Conservation (phyloP, 441 rosid genomes). For the Pelargonium australe region DNA sequence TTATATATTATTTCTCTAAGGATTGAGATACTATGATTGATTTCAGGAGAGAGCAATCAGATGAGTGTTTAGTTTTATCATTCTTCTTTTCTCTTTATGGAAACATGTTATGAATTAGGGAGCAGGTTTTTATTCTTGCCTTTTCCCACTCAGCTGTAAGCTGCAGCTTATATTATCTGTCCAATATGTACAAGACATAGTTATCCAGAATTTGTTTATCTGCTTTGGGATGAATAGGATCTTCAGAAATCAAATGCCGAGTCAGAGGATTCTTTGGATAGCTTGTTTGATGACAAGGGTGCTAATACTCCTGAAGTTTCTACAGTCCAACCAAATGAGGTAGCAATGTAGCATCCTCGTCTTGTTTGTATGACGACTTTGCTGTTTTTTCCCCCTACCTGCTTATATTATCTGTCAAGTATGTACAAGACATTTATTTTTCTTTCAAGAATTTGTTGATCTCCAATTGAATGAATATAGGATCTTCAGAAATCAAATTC, state of each 20-base stretch:
- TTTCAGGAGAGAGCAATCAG: neutral
- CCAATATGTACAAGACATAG: neutral
- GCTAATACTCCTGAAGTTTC: conserved; percentile 26
- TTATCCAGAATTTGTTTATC: conserved; percentile 10
- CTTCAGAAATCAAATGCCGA: conserved; percentile 34
- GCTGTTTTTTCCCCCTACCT: conserved; percentile 5
- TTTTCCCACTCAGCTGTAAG: neutral
- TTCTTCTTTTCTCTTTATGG: neutral
- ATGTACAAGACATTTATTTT: neutral
- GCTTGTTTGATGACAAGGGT: conserved; percentile 39
- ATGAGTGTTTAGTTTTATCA: neutral
- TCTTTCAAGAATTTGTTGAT: conserved; percentile 10
- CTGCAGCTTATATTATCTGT: neutral
- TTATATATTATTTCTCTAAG: too few relatives aligned
- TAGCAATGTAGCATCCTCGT: conserved; percentile 11
- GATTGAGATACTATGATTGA: too few relatives aligned
- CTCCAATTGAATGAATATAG: conserved; percentile 32
- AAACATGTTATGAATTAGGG: neutral
- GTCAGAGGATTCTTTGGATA: conserved; percentile 41
- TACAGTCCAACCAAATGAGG: conserved; percentile 47
- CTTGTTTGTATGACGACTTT: conserved; percentile 3
- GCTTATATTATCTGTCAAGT: neutral
- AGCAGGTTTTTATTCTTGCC: neutral
- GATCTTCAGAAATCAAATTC: conserved; percentile 34
- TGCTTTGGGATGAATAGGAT: conserved; percentile 32